Base-by-base conservation (phyloP, 1,139 yeast genomes). In the Zygosaccharomyces sapae region DNA sequence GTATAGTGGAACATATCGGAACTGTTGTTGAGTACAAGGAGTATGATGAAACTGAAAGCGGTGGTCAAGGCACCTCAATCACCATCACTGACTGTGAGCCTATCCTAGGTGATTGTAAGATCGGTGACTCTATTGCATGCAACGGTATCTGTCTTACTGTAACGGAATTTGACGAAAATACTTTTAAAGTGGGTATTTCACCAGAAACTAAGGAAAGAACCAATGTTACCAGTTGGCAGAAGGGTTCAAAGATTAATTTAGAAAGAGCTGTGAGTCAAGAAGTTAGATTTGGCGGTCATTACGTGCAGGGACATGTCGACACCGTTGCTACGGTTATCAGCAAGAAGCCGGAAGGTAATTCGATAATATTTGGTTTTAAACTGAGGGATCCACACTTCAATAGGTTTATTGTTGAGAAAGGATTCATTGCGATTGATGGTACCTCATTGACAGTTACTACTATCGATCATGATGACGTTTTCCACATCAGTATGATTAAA, bases 271-370 rank as follows among this genome's bases (percentile, higher is more conserved):
- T 92, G 29, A 71, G 79, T 50, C 77, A 62, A 56, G 89, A 86
- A 45, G 89, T 83, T 9, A 74, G 98, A 53, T 80, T 90, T 61
- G 98, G 99, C 24, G 98, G 99, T 0, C 99, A 92, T 68, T 81
- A 90, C 52, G 98, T 92, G 1, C 98, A 92, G 61, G 99, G 98
- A 10, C 99, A 92, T 70, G 90, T 94, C 30, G 98, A 92, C 63
- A 87, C 97, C 0, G 75, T 83, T 27, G 97, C 96, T 3, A 68
- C 69, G 29, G 85, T 94, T 34, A 75, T 76, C 1, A 65, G 68
- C 1, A 73, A 70, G 30, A 68, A 55, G 5, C 69, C 77, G 0
- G 97, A 90, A 61, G 94, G 86, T 2, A 86, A 89, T 66, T 85
- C 97, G 2, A 71, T 89, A 33, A 73, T 83, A 2, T 84, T 81